Base-by-base conservation (phyloP, 805 yeast species). In the Candida tibetensis region DNA sequence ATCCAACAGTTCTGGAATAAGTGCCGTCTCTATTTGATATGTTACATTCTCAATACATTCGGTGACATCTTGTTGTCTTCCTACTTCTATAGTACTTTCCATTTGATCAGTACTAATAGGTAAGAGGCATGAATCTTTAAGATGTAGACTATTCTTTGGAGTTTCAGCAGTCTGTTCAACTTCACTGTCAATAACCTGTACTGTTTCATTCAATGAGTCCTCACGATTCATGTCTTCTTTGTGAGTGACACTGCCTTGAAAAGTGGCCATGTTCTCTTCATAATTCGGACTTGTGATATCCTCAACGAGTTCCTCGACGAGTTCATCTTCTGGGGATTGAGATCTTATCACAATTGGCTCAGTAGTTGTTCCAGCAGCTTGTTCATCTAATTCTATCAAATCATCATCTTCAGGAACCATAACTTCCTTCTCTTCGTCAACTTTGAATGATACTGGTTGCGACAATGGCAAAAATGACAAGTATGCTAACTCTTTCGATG, bases 41-140 rank as follows among this genome's bases (percentile, higher is more conserved):
- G 90, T 70, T 5, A 93, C 97, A 58, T 93, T 93, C 39, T 90
- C 95, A 53, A 91, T 89, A 60, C 98, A 91, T 57, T 93, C 99
- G 0, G 97, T 89, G 14, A 93, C 98, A 66, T 93, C 99, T 58
- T 93, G 99, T 57, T 93, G 99, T 47, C 95, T 72, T 2, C 96
- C 95, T 53, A 82, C 70, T 53, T 86, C 90, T 37, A 82, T 69
- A 0, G 93, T 81, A 50, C 81, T 76, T 40, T 79, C 89, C 61
- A 84, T 74, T 52, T 83, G 88, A 44, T 81, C 85, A 3, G 78
- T 63, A 42, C 73, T 67, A 10, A 76, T 76, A 27, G 55, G 60
- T 29, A 64, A 47, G 19, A 64, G 37, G 10, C 10, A 7, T 21
- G 25, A 21, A 21, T 21, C 25, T 21, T 7, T 10, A 21, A 21